Evolutionary conservation across 1,139 yeast genomes (phyloP), one percentile per base, ranked within the genome.

Genomic region (Pneumocystis sp.): DNA sequence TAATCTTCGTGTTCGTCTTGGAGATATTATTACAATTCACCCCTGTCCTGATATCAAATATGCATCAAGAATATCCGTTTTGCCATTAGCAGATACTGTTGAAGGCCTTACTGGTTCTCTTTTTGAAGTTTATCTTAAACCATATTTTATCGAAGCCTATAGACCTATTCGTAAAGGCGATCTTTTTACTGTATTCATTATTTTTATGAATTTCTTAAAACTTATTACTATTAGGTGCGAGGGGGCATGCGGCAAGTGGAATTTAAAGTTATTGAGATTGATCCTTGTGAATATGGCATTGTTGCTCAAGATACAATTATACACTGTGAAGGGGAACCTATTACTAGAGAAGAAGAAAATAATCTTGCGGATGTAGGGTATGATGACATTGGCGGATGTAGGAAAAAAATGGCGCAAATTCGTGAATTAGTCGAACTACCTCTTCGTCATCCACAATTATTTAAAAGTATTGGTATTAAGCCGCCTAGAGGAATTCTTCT

Each of bases 181-280:
- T 75, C 87, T 89, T 72, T 93, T 93, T 79, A 85, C 95, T 61
- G 97, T 90, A 50, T 50, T 15, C 6, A 12, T 8, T 50, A 50
- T 21, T 25, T 17, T 50, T 50, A 25, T 50, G n/a, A 50, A 12
- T 31, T 12, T 12, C 2, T 5, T 25, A 50, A 50, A 12, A 5
- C 31, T 50, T 50, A 50, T 25, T 12, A 25, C 12, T 50, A 25
- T 6, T 12, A 50, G 57, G 57, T 50, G 44, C 85, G 98, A 76
- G 99, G 98, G 73, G 97, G 97, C 76, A 86, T 93, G 99, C 85
- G 99, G 78, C 97, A 91, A 76, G 98, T 93, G 62, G 98, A 93
- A 77, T 93, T 93, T 80, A 95, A 93, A 78, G 96, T 95, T 67
- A 97, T 91, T 63, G 99, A 93, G 70, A 96, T 93, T 66, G 99